Base-by-base conservation (phyloP, 2,329 filamentous ascomycete genomes). In the Clonostachys rosea region DNA sequence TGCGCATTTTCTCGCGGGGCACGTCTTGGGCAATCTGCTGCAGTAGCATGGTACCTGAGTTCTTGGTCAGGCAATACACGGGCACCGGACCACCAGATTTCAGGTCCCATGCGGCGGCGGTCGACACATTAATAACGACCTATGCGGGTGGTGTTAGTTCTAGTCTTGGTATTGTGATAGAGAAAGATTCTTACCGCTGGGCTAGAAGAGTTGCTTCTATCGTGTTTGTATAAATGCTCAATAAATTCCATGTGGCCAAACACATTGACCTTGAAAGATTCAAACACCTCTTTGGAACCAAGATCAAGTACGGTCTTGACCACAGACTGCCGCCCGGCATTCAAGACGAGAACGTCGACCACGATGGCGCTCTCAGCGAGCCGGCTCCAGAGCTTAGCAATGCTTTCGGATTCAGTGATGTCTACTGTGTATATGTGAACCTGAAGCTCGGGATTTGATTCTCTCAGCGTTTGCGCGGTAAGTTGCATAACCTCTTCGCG, bases 311-410 rank as follows among this genome's bases (percentile, higher is more conserved):
- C 14, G 6, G 52, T 24, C 10, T 45, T 46, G 4, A 24, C 24
- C 1, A 11, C 9, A 2, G 24, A 24, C 13, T 47, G 35, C 11
- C 30, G 14, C 6, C 47, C 34, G 6, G 39, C 45, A 24, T 46
- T 46, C 9, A 34, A 41, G 39, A 46, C 24, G 20, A 46, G 30
- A n/a, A 46, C 45, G 16, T 46, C 45, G 5, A 67, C 62, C 9
- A 68, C 66, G 44, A 58, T 63, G 18, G 70, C 70, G 42, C 73
- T 70, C 51, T 63, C 69, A 34, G 66, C 56, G 13, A 54, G 59
- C 8, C 46, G 54, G 11, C 20, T 6, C 37, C 20, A 46, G 37
- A 46, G 40, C 11, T 14, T 34, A 18, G 41, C 45, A 13, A 46
- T 16, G 2, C 6, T 17, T 10, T 20, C 24, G 8, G 16, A 18